Percentiles rank a stretch among this genome's conserved stretches.
Conservation (phyloP, 306 rosid species). For the Sechiopsis laciniata region DNA sequence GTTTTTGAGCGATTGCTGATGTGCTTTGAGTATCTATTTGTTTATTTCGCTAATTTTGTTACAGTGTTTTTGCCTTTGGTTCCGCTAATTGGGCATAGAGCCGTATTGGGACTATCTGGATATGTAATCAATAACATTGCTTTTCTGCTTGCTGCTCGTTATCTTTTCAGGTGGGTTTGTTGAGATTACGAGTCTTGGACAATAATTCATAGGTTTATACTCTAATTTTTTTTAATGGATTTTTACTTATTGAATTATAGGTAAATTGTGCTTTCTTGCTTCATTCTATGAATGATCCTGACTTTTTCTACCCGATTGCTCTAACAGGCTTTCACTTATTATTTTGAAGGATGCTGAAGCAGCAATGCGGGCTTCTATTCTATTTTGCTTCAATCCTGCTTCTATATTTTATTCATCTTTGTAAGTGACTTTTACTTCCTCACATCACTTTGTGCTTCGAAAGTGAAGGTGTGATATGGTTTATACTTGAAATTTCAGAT, state of each 20-base stretch:
- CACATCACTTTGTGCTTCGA: neutral
- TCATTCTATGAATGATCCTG: constrained; percentile 13
- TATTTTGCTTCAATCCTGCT: constrained; percentile 96
- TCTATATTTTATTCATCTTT: constrained; percentile 77
- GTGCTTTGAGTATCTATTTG: no score
- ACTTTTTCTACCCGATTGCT: constrained; percentile 24
- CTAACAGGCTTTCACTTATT: constrained; percentile 52
- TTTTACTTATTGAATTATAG: neutral
- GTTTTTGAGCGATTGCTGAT: no score
- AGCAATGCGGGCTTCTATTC: constrained; percentile 64
- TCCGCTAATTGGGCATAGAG: constrained; percentile 47
- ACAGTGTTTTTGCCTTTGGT: constrained; percentile 43
- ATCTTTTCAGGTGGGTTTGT: constrained; percentile 50
- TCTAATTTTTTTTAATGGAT: neutral
- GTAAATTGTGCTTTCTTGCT: neutral
- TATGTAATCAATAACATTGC: constrained; percentile 59
- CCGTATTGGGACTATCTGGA: constrained; percentile 59
- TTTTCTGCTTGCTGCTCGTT: constrained; percentile 57
- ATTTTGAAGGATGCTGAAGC: constrained; percentile 55
- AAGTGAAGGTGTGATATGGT: neutral
- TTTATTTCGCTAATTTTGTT: constrained; percentile 20
- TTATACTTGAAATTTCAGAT: constrained; percentile 42
- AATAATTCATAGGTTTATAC: neutral
- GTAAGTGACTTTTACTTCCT: constrained; percentile 29
- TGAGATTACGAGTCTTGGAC: constrained; percentile 13